Evolutionary conservation across 768 basidiomycete species (phyloP).

Genomic region (Xerocomus spinulosus): DNA sequence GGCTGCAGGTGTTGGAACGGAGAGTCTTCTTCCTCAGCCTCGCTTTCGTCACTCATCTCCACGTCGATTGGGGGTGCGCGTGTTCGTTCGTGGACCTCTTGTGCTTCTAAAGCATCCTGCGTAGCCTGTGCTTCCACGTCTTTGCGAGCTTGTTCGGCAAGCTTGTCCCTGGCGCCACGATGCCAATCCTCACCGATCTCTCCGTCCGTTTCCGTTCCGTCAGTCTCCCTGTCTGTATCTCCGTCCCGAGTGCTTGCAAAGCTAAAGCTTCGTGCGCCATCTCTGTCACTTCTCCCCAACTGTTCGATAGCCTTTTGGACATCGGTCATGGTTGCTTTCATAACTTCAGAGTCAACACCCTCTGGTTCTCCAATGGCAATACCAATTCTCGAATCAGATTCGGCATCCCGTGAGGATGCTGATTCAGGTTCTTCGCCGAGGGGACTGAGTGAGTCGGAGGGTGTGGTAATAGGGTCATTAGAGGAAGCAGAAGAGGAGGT

Average conservation of each 20-base stretch:
- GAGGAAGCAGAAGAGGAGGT: constrained; percentile 27
- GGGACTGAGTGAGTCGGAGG: constrained; percentile 35
- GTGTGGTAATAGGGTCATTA: constrained; percentile 16
- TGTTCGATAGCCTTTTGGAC: constrained; percentile 90
- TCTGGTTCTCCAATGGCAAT: constrained; percentile 25
- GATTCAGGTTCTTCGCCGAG: constrained; percentile 46
- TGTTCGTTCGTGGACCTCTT: constrained; percentile 41
- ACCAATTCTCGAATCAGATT: constrained; percentile 23
- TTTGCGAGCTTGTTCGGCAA: constrained; percentile 65
- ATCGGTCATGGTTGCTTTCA: constrained; percentile 86
- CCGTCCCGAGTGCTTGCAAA: constrained; percentile 66
- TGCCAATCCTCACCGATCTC: constrained; percentile 60
- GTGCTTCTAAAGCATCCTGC: constrained; percentile 46
- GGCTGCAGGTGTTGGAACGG: constrained; percentile 32
- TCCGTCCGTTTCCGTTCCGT: constrained; percentile 49
- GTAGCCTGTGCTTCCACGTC: constrained; percentile 44
- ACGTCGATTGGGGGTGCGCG: constrained; percentile 64
- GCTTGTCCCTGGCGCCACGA: constrained; percentile 55
- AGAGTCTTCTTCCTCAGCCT: constrained; percentile 54
- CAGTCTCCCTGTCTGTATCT: constrained; percentile 41
- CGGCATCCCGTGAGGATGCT: constrained; percentile 27
- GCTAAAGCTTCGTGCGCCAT: constrained; percentile 67
- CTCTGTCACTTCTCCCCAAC: constrained; percentile 56
- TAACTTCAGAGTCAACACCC: constrained; percentile 47
- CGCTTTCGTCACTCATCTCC: constrained; percentile 78